Evolutionary conservation across 2,329 filamentous ascomycete genomes (phyloP).

Genomic region (Botrytis byssoidea): DNA sequence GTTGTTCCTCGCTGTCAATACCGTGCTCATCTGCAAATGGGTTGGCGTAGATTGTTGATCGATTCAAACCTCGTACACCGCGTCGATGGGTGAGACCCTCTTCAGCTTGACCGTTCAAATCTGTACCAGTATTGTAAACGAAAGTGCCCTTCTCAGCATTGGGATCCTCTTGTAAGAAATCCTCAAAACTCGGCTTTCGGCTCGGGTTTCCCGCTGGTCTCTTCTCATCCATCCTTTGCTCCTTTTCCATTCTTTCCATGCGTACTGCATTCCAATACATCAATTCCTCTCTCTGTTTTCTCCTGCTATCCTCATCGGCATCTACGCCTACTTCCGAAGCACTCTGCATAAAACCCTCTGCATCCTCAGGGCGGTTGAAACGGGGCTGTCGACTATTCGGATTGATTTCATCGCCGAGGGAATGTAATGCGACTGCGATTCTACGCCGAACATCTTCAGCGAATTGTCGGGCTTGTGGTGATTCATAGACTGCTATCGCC

Average conservation of each 20-base stretch:
- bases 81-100: slow-evolving; percentile 47
- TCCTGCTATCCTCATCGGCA: slow-evolving; percentile 60
- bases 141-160: slow-evolving; percentile 54
- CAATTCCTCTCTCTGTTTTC: slow-evolving; percentile 62
- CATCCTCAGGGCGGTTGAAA: slow-evolving; percentile 66
- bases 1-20: slow-evolving; percentile 45
- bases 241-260: slow-evolving; percentile 48
- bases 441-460: slow-evolving; percentile 60
- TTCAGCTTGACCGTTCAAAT: slow-evolving; percentile 42
- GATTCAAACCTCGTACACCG: slow-evolving; percentile 47
- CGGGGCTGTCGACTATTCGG: slow-evolving; percentile 45
- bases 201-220: slow-evolving; percentile 35
- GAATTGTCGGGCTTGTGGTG: slow-evolving; percentile 60
- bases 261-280: slow-evolving; percentile 63
- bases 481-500: slow-evolving; percentile 55
- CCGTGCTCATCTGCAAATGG: slow-evolving; percentile 50
- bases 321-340: slow-evolving; percentile 52
- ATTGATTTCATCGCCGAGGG: slow-evolving; percentile 56
- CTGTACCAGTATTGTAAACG: slow-evolving; percentile 57
- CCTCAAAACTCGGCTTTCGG: slow-evolving; percentile 49
- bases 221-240: slow-evolving; percentile 31
- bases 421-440: slow-evolving; percentile 59
- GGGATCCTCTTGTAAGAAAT: slow-evolving; percentile 54
- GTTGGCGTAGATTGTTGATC: slow-evolving; percentile 51
- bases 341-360: slow-evolving; percentile 60